Evolutionary conservation across 2,329 filamentous ascomycete genomes (phyloP).

Genomic region (Claviceps spartinae): DNA sequence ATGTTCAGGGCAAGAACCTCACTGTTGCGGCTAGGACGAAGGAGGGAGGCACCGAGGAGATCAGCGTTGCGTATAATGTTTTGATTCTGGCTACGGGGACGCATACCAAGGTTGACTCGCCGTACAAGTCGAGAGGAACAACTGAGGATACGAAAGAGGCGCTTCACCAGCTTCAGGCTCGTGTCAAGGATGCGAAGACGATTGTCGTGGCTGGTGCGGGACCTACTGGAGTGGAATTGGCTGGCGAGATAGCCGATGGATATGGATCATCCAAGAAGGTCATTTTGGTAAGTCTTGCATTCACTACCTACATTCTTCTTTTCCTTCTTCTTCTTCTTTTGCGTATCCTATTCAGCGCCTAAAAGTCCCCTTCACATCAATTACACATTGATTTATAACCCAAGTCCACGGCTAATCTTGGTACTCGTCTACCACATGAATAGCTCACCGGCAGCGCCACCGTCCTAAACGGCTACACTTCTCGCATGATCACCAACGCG

Average conservation of each 20-base stretch:
- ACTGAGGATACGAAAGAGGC: slow-evolving; percentile 27
- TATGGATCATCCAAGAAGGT: slow-evolving; percentile 13
- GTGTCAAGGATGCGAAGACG: slow-evolving; percentile 13
- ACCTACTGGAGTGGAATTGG: slow-evolving; percentile 24
- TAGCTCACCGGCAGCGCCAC: background rate
- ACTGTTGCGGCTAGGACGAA: background rate
- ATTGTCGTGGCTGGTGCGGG: slow-evolving; percentile 27
- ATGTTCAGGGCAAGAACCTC: slow-evolving; percentile 21
- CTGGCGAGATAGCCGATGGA: slow-evolving; percentile 19
- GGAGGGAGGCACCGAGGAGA: background rate
- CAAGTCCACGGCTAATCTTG: background rate
- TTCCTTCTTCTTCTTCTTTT: background rate
- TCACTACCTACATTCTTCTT: background rate
- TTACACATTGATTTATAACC: no score
- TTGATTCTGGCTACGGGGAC: slow-evolving; percentile 41
- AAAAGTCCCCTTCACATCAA: background rate
- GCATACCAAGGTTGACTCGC: slow-evolving; percentile 24
- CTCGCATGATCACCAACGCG: background rate
- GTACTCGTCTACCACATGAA: background rate
- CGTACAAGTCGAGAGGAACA: slow-evolving; percentile 34
- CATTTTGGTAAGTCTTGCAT: background rate
- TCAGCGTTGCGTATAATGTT: slow-evolving; percentile 20
- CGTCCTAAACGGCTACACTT: background rate
- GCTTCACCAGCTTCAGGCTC: slow-evolving; percentile 18
- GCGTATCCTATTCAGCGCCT: background rate